Evolutionary conservation across 805 yeast species (phyloP).

Genomic region (Yamadazyma tumulicola): DNA sequence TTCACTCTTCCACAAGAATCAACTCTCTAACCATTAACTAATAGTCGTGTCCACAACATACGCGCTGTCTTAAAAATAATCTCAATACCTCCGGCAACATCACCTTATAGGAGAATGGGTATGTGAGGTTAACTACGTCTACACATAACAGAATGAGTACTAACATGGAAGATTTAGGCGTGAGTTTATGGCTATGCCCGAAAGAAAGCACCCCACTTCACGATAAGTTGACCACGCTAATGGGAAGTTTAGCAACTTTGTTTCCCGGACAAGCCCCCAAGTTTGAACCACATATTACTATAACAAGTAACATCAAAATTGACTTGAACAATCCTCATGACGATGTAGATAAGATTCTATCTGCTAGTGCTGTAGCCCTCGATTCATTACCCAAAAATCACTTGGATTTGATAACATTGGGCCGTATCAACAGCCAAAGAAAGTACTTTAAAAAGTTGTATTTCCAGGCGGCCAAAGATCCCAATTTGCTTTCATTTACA

Average conservation of each 20-base stretch:
- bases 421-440: slow-evolving; percentile 46
- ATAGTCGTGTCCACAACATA: no score
- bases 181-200: slow-evolving; percentile 77
- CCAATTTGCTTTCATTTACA: slow-evolving; percentile 51
- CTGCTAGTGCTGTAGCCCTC: slow-evolving; percentile 56
- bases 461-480: slow-evolving; percentile 42
- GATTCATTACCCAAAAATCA: slow-evolving; percentile 39
- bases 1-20: no score
- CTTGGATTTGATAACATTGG: slow-evolving; percentile 36
- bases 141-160: no score
- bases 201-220: slow-evolving; percentile 47
- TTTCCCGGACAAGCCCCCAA: slow-evolving; percentile 64
- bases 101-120: no score
- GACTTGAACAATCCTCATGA: slow-evolving; percentile 40
- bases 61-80: no score
- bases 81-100: no score
- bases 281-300: slow-evolving; percentile 76
- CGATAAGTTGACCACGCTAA: slow-evolving; percentile 56
- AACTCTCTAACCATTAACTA: no score
- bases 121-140: no score
- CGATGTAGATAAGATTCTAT: slow-evolving; percentile 58
- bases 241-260: slow-evolving; percentile 64
- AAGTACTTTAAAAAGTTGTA: slow-evolving; percentile 52
- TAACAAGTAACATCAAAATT: slow-evolving; percentile 58
- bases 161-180: slow-evolving; percentile 11